Evolutionary conservation across 2,329 filamentous ascomycete genomes (phyloP).

Genomic region (Talaromyces sp.): DNA sequence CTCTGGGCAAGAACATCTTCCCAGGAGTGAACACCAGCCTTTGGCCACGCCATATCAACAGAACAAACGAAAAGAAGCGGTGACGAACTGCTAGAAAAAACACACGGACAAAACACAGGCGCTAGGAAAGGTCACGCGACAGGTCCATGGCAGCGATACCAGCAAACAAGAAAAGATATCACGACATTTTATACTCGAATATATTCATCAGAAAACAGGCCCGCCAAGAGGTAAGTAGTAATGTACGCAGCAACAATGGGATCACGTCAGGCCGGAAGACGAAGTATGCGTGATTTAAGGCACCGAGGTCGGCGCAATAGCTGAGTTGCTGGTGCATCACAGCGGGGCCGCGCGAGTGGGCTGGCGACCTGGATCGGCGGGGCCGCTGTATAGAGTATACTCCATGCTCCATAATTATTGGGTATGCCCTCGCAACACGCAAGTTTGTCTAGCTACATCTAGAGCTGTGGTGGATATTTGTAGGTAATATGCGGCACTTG

Average conservation of each 20-base stretch:
- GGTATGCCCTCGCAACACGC: neutral
- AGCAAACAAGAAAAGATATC: neutral
- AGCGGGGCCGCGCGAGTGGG: neutral
- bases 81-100: neutral
- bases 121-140: neutral
- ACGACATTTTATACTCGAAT: neutral
- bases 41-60: constrained; percentile 26
- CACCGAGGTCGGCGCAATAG: neutral
- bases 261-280: neutral
- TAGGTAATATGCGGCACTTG: neutral
- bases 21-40: constrained; percentile 34
- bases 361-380: neutral
- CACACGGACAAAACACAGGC: neutral
- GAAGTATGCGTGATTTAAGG: neutral
- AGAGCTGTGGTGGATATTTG: neutral
- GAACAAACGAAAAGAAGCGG: neutral
- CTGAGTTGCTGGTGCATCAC: neutral
- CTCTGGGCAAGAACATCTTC: constrained; percentile 35
- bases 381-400: neutral
- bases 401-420: neutral
- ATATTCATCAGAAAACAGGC: neutral
- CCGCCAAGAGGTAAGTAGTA: neutral
- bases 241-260: neutral
- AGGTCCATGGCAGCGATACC: neutral
- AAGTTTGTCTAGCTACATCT: neutral